Percentiles rank a stretch among this genome's conserved stretches.
Evolutionary conservation across 2,329 filamentous ascomycete genomes (phyloP).

Genomic region (Dichotomopilus funicola): DNA sequence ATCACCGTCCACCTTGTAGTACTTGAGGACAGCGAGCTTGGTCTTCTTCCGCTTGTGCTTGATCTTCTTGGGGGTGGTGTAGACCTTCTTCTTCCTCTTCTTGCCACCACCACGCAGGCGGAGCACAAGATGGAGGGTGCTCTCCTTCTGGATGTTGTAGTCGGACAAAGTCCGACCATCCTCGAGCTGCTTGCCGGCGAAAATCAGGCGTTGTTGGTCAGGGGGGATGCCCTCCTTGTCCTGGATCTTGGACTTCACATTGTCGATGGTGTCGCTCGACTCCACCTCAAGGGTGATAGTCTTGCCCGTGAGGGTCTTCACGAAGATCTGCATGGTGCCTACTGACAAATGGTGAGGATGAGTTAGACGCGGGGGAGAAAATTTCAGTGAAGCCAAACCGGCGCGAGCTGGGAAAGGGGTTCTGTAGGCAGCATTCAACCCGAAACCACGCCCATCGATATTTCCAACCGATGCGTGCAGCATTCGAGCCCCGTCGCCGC

Average conservation of each 20-base stretch:
- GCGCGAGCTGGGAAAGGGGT: neutral
- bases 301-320: slow-evolving; percentile 94
- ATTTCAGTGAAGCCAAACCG: slow-evolving; percentile 3
- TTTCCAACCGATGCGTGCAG: slow-evolving; percentile 3
- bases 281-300: slow-evolving; percentile 99
- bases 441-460: slow-evolving; percentile 5
- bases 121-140: slow-evolving; percentile 94
- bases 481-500: slow-evolving; percentile 7
- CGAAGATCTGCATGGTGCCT: slow-evolving; percentile 72
- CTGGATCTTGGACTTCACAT: slow-evolving; percentile 98
- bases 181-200: slow-evolving; percentile 99
- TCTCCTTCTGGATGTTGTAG: slow-evolving; percentile 99
- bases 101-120: slow-evolving; percentile 97
- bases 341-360: slow-evolving; percentile 29
- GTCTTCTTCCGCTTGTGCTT: slow-evolving; percentile 99
- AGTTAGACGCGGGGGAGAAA: slow-evolving; percentile 33
- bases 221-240: slow-evolving; percentile 99
- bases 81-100: slow-evolving; percentile 99
- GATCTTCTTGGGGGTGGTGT: slow-evolving; percentile 99
- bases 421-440: neutral
- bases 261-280: slow-evolving; percentile 99
- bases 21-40: slow-evolving; percentile 99
- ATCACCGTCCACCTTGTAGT: slow-evolving; percentile 99
- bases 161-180: slow-evolving; percentile 97
- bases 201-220: slow-evolving; percentile 99